These are phyloP conservation scores for Picea glauca DNA, from an alignment of 75 land plant species.

Conservation along the genomic window DNA sequence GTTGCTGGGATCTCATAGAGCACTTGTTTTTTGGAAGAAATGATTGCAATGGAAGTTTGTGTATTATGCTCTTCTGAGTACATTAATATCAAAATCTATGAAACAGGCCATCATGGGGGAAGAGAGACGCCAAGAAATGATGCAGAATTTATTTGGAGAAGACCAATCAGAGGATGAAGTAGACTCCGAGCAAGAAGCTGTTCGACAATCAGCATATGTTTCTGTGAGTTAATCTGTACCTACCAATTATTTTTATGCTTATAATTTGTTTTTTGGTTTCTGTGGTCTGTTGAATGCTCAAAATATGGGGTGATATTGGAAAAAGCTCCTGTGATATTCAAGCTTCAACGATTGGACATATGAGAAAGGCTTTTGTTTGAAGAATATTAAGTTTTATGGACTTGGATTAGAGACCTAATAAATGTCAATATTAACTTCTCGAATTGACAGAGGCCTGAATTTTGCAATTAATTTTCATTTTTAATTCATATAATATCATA, in stretches of 20 bases:
- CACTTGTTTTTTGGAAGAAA: too few relatives aligned
- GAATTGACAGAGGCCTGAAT: too few relatives aligned
- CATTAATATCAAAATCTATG: too few relatives aligned
- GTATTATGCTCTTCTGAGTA: too few relatives aligned
- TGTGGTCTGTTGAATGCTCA: neutral
- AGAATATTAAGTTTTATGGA: neutral
- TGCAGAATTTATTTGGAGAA: constrained; percentile 97
- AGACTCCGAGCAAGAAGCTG: constrained; percentile 82
- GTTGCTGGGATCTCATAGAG: too few relatives aligned
- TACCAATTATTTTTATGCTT: neutral
- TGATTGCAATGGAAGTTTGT: too few relatives aligned
- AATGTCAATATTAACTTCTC: too few relatives aligned
- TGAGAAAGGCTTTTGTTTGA: neutral
- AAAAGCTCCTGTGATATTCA: neutral
- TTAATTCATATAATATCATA: too few relatives aligned
- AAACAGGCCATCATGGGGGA: constrained; percentile 39
- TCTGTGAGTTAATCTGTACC: constrained; percentile 31
- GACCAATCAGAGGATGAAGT: constrained; percentile 78
- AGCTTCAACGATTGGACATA: neutral
- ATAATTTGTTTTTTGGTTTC: neutral
- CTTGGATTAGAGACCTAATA: too few relatives aligned
- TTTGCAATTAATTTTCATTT: too few relatives aligned
- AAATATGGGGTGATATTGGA: neutral
- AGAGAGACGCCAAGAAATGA: constrained; percentile 95
- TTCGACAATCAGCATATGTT: constrained; percentile 22